Conservation (phyloP, 225 moss, liverwort and hornwort genomes). For the Antitrichia curtipendula region DNA sequence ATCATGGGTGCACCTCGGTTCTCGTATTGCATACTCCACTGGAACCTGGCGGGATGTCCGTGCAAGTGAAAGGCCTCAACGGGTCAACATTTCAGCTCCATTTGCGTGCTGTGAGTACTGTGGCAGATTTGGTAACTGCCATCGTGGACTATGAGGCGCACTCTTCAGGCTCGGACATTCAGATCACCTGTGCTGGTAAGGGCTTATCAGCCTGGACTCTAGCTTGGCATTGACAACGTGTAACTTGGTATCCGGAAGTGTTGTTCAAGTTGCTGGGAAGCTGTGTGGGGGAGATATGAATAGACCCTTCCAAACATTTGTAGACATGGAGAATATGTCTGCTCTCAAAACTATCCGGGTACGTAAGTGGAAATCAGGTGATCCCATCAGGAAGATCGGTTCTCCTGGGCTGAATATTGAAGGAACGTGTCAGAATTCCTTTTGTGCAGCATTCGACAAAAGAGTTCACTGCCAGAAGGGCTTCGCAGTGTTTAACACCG, state of each 20-base stretch:
- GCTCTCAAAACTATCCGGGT: neutral
- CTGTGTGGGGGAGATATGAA: neutral
- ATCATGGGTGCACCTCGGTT: neutral
- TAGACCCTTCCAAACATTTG: neutral
- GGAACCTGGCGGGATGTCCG: neutral
- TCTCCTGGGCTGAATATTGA: neutral
- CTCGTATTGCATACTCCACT: neutral
- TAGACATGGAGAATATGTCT: neutral
- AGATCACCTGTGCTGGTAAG: neutral
- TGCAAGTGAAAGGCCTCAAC: neutral
- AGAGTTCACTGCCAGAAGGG: neutral
- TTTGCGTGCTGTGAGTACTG: neutral
- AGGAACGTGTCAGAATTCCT: neutral
- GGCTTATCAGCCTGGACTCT: neutral
- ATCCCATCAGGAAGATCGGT: neutral
- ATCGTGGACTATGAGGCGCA: neutral
- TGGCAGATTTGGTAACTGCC: neutral
- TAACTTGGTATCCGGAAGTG: neutral
- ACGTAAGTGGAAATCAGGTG: neutral
- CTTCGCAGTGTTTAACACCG: neutral
- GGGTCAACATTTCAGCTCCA: neutral
- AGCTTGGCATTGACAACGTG: neutral
- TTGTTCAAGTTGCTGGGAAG: neutral
- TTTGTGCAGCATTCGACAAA: neutral
- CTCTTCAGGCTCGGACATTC: neutral